These are phyloP conservation scores for Trichophyton verrucosum DNA, from an alignment of 2,329 filamentous ascomycete genomes.

Conservation along the genomic window DNA sequence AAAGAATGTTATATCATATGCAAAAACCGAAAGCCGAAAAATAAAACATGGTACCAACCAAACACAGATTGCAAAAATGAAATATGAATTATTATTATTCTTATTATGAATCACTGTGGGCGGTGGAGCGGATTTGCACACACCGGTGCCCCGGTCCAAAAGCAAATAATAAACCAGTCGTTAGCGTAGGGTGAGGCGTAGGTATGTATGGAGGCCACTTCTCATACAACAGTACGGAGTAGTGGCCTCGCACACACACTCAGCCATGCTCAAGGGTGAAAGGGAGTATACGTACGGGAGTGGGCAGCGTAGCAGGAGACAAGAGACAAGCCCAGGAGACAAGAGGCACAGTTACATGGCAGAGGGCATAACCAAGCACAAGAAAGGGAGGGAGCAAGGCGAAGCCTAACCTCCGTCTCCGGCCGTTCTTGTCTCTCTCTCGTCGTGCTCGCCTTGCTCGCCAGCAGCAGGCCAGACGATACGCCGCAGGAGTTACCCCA, in stretches of 20 bases:
- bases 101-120: background rate
- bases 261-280: background rate
- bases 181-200: slow-evolving; percentile 2
- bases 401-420: slow-evolving; percentile 1
- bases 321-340: background rate
- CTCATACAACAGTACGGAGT: no score
- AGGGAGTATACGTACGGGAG: background rate
- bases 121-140: slow-evolving; percentile 1
- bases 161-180: background rate
- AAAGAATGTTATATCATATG: slow-evolving; percentile 4
- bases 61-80: background rate
- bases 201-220: background rate
- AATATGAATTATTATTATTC: background rate
- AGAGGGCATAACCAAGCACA: background rate
- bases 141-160: background rate
- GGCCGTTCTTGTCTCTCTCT: background rate
- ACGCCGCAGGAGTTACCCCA: slow-evolving; percentile 1
- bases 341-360: background rate
- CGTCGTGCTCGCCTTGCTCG: background rate
- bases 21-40: slow-evolving; percentile 1
- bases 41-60: background rate
- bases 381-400: background rate
- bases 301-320: background rate
- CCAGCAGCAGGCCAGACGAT: background rate
- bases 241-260: no score